Percentiles rank a stretch among this genome's conserved stretches.
phyloP scores from a whole-genome alignment of 2,329 filamentous ascomycete genomes.

The Acephala macrosclerotiorum region DNA sequence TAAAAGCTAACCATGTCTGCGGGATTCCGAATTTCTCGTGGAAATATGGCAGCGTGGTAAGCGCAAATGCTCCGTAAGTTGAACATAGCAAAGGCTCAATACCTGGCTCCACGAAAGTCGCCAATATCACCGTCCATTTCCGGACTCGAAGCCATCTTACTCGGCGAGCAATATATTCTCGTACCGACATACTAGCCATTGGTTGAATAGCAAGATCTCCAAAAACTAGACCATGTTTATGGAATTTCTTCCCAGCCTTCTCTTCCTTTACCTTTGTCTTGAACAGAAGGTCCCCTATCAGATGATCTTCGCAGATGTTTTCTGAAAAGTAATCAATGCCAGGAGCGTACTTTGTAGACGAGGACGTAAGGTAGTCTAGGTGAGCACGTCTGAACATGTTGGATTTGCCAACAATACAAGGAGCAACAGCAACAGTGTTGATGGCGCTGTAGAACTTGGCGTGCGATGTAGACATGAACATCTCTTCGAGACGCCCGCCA shows the following conservation, averaged over 20 bases:
- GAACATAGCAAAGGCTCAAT: slow-evolving; percentile 90
- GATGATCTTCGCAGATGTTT: slow-evolving; percentile 97
- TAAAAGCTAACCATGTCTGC: slow-evolving; percentile 73
- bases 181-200: slow-evolving; percentile 79
- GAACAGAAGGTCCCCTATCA: slow-evolving; percentile 94
- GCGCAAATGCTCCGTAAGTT: slow-evolving; percentile 77
- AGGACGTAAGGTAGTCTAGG: slow-evolving; percentile 73
- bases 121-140: slow-evolving; percentile 90
- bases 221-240: slow-evolving; percentile 83
- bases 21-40: slow-evolving; percentile 58
- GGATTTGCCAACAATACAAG: slow-evolving; percentile 95
- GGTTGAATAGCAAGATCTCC: slow-evolving; percentile 92
- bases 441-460: slow-evolving; percentile 98
- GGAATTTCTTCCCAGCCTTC: slow-evolving; percentile 54
- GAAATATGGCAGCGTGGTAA: slow-evolving; percentile 76
- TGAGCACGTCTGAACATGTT: slow-evolving; percentile 98
- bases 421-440: slow-evolving; percentile 88
- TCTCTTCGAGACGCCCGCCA: slow-evolving; percentile 88
- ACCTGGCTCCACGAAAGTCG: slow-evolving; percentile 91
- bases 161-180: slow-evolving; percentile 79
- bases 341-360: slow-evolving; percentile 52
- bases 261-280: slow-evolving; percentile 64
- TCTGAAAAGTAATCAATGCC: slow-evolving; percentile 94
- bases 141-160: slow-evolving; percentile 91
- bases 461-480: slow-evolving; percentile 92